Base-by-base conservation (phyloP, 2,329 filamentous ascomycete genomes). In the Pyrenophora graminea region DNA sequence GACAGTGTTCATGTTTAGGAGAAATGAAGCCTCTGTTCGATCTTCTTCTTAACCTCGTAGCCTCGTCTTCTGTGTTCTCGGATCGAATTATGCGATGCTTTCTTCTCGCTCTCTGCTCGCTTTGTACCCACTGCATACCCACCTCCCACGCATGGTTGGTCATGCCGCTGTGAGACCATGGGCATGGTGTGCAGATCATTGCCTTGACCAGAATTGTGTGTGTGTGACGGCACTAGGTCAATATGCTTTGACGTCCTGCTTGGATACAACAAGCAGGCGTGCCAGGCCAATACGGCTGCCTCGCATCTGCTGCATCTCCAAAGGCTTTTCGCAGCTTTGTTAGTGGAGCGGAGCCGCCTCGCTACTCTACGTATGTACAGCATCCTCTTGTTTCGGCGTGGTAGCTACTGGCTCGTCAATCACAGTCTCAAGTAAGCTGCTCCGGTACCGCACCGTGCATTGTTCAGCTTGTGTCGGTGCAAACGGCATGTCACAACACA, bases 161-260 rank as follows among this genome's bases (percentile, higher is more conserved):
- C 45, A 40, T 43, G 27, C 34, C 31, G 27, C 32, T 32, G 23
- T 48, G 40, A 40, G 25, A 39, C 25, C 33, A 48, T 41, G 40
- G 41, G 40, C 34, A 32, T 37, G 18, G 18, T 40, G 56, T 9
- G 27, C n/a, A 45, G 45, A 60, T 64, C 58, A 37, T 49, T 47
- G 30, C 60, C 51, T 17, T 23, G 7, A 27, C 31, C 8, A 30
- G 55, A 51, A 51, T 47, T 34, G 31, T 32, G 30, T 34, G 21
- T 46, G 31, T 45, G 40, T 27, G 30, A 40, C 42, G 23, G 39
- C 44, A 37, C 31, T 48, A 38, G 39, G 33, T 44, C 39, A 36
- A 34, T 31, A 45, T 23, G 40, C 41, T 43, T 42, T 13, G 44
- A 45, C 38, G 15, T 39, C 18, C 17, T 39, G 32, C 39, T 45